Base-by-base conservation (phyloP, 2,329 filamentous ascomycete species). In the Lachnum nothofagi region DNA sequence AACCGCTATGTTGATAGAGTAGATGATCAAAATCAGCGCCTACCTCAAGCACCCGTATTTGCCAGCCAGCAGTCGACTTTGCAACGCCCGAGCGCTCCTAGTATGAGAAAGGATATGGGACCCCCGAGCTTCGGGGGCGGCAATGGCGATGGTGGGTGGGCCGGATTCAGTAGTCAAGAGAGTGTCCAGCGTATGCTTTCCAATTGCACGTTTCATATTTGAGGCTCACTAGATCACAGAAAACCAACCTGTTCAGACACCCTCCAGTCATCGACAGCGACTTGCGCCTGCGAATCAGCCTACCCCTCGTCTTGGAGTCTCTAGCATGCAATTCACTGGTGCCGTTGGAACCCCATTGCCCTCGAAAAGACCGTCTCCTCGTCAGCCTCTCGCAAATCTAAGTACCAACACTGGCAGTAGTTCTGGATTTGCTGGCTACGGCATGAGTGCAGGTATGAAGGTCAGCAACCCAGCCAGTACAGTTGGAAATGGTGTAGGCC, bases 401-500 rank as follows among this genome's bases (percentile, higher is more conserved):
- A 60, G 50, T 42, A 48, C 31, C 8, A 63, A 58, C 43, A 40
- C 17, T 47, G 42, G 41, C 16, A 48, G 49, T 34, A 25, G 42
- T 22, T 48, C 49, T 43, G 59, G 60, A 1, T 60, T 65, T 27
- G 51, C 57, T 29, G 62, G 62, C 6, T 66, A 66, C 48, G 64
- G 64, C 17, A 60, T 67, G 60, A 65, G 63, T 45, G 64, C 64
- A 34, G 63, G 64, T 38, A 47, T 66, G 16, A 67, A 65, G 55
- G 61, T 64, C 20, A 65, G 64, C 43, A 60, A 65, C 41, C 56
- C 60, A 41, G 35, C 46, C 23, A 51, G 51, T 27, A 33, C 48
- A 33, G 16, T 35, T 27, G 33, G 23, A 12, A 49, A 27, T 39
- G 54, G 50, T 9, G 44, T 51, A 23, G 25, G 37, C n/a, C 57